Conservation (phyloP, 2,329 filamentous ascomycete genomes). For the Aspergillus fischeri region DNA sequence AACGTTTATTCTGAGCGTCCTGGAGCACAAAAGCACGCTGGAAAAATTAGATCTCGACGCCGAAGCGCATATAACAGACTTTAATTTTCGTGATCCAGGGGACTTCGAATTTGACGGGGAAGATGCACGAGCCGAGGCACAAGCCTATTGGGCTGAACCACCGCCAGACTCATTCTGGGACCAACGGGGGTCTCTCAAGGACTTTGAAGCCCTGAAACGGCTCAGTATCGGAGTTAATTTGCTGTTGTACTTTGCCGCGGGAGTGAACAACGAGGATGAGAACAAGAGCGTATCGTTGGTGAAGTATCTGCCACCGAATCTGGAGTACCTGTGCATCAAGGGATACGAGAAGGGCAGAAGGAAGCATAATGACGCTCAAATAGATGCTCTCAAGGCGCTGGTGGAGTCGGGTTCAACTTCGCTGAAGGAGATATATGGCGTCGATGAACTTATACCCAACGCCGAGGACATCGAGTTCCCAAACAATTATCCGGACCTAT, state of each 20-base stretch:
- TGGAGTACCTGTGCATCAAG: constrained; percentile 17
- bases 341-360: constrained; percentile 13
- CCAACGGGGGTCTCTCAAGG: constrained; percentile 11
- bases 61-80: constrained; percentile 1
- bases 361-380: constrained; percentile 4
- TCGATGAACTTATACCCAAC: constrained; percentile 11
- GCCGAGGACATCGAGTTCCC: constrained; percentile 3
- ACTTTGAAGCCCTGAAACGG: constrained; percentile 15
- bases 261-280: background rate
- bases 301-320: constrained; percentile 7
- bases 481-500: constrained; percentile 1
- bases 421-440: constrained; percentile 6
- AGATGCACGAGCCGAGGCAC: background rate
- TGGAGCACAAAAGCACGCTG: constrained; percentile 14
- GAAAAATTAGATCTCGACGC: constrained; percentile 16
- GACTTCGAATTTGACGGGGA: no score
- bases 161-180: constrained; percentile 1
- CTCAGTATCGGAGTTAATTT: constrained; percentile 14
- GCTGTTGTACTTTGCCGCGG: constrained; percentile 15
- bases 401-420: constrained; percentile 1
- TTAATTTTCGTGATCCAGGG: no score
- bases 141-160: background rate
- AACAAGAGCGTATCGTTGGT: background rate
- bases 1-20: constrained; percentile 15
- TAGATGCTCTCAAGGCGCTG: constrained; percentile 6